Base-by-base conservation (phyloP, 1,139 yeast genomes). In the Scheffersomyces cryptocercus region DNA sequence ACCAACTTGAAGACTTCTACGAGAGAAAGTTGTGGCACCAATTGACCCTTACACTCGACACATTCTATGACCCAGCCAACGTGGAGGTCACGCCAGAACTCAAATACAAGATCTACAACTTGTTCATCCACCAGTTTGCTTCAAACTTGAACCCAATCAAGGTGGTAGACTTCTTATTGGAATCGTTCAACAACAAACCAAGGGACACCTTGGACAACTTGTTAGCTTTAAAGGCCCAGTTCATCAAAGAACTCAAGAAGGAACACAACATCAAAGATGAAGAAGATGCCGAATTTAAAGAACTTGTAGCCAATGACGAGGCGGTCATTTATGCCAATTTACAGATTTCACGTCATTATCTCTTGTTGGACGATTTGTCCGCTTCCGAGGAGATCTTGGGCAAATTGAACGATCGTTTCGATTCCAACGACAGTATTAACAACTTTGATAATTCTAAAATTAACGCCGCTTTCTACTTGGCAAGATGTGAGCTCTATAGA, bases 1-100 rank as follows among this genome's bases (percentile, higher is more conserved):
- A 84, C 59, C 82, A 85, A 45, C 79, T 93, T 61, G 98, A 91
- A 61, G 97, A 90, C 56, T 75, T 75, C 50, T 88, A 89, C 68
- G 97, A 91, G 62, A 78, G 96, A 55, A 89, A 88, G 72, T 75
- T 80, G 56, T 81, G 84, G 84, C 81, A 74, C 59, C 96, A 88
- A 68, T 78, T 93, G 60, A 88, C 97, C 2, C 79, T 81, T 48
- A 68, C 81, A 12, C 73, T 93, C 48, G 79, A 78, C 40, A 79
- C 77, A 48, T 78, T 88, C 54, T 88, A 84, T 64, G 69, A 66
- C 39, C 58, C 56, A 39, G 73, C 75, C 45, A 40, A 42, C 10
- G 24, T 20, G 35, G 54, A 47, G 3, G 54, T 47, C 14, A 37
- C 51, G 5, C 77, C 77, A 28, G 73, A 68, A 37, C 76, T 84